A percentile compares a stretch with the other conserved stretches of the same genome.
phyloP scores from a whole-genome alignment of 768 basidiomycete genomes.

The Amylocystis lapponica region DNA sequence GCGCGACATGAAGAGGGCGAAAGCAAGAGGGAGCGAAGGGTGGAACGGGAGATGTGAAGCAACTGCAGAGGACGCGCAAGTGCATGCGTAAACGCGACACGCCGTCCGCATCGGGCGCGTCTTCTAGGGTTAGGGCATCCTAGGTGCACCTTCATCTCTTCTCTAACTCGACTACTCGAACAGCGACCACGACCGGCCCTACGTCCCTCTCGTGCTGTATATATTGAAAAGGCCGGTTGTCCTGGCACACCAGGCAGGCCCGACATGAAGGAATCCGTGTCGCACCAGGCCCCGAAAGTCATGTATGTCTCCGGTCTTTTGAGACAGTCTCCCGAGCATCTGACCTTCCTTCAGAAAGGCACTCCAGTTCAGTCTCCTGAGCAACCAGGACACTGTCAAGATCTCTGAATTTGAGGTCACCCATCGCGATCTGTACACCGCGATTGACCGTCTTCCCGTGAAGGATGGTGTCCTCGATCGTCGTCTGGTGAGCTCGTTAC shows the following conservation, averaged over 20 bases:
- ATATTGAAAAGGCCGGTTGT: neutral
- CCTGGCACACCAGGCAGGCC: neutral
- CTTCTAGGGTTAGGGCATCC: too few relatives aligned
- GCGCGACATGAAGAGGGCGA: conserved; percentile 65
- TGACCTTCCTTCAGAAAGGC: conserved; percentile 59
- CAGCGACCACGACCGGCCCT: too few relatives aligned
- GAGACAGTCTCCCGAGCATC: neutral
- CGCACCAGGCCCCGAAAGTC: conserved; percentile 75
- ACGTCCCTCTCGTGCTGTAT: too few relatives aligned
- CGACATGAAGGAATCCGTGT: conserved; percentile 76
- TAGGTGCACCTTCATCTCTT: neutral
- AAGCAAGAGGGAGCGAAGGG: conserved; percentile 12
- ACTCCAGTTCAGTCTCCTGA: conserved; percentile 91
- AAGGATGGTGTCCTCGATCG: conserved; percentile 91
- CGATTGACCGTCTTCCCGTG: conserved; percentile 77
- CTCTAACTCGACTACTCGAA: neutral
- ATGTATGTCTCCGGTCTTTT: conserved; percentile 46
- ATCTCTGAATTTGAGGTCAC: conserved; percentile 96
- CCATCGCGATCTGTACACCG: conserved; percentile 85
- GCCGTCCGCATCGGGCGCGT: too few relatives aligned
- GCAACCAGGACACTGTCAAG: conserved; percentile 92
- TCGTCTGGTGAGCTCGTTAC: conserved; percentile 52
- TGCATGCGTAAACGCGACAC: conserved; percentile 35
- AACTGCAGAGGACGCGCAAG: conserved; percentile 57
- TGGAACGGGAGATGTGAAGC: conserved; percentile 12